phyloP scores from a whole-genome alignment of 106 monocot species.

The Narthecium ossifragum region DNA sequence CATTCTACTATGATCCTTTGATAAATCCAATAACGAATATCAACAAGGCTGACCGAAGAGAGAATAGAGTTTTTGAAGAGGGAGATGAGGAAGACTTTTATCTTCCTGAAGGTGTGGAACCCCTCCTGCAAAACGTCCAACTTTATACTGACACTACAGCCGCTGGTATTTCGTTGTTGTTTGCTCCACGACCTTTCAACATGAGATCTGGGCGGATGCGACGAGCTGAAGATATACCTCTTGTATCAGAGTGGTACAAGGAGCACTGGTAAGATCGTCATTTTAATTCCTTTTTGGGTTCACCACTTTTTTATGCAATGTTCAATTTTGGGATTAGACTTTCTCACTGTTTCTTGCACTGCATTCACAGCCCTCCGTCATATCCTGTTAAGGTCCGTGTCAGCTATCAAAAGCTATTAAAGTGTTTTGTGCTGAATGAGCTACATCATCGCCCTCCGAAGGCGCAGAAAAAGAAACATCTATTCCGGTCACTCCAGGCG shows the following conservation, averaged over 20 bases:
- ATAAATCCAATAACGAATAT: conserved; percentile 84
- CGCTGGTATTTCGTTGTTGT: conserved; percentile 82
- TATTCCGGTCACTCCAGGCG: conserved; percentile 91
- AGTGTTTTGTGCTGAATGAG: conserved; percentile 97
- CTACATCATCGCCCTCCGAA: conserved; percentile 98
- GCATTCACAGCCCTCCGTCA: conserved; percentile 77
- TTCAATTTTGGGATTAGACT: too few species aligned
- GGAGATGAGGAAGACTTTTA: conserved; percentile 84
- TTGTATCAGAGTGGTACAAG: conserved; percentile 99
- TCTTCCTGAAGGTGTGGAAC: conserved; percentile 88
- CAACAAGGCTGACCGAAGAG: conserved; percentile 66
- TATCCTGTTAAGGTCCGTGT: conserved; percentile 99
- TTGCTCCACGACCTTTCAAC: conserved; percentile 95
- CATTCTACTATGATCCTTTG: conserved; percentile 96
- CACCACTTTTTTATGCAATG: too few species aligned
- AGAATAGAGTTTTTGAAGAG: conserved; percentile 61
- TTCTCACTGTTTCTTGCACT: conserved; percentile 4
- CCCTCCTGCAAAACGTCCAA: conserved; percentile 56
- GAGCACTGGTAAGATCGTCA: conserved; percentile 97
- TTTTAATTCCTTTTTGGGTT: too few species aligned
- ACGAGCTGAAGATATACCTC: conserved; percentile 96
- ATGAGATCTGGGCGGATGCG: conserved; percentile 93
- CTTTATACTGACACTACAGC: conserved; percentile 98
- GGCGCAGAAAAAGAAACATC: conserved; percentile 97
- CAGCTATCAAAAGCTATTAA: conserved; percentile 96